Base-by-base conservation (phyloP, 1,284 basidiomycete species). In the Entoloma clypeatum region DNA sequence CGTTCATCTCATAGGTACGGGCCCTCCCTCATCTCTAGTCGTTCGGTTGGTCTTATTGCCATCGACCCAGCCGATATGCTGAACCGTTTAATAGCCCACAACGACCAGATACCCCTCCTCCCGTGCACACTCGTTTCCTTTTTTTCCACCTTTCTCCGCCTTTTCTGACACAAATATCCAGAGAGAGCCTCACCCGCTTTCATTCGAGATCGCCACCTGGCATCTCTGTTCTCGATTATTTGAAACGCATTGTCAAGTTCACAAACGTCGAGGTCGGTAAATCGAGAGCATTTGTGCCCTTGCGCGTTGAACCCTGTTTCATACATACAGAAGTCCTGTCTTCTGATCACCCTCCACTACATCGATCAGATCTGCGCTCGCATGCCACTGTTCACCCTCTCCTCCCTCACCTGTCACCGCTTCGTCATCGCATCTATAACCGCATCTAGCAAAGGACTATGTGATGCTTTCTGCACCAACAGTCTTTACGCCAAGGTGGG, bases 401-500 rank as follows among this genome's bases (percentile, higher is more conserved):
- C 90, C 29, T 95, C 91, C 23, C 77, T 95, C 57, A 97, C 94
- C 22, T 92, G 92, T 56, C 94, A 96, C 67, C 90, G 92, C 41
- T 96, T 96, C 68, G 75, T 94, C 59, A 95, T 95, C 65, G 78
- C 92, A 37, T 79, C 91, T 51, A 83, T 94, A 58, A 80, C 86
- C 27, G 84, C 93, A 41, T 82, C 89, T 43, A 86, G 81, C 64
- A 96, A 97, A 65, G 89, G 90, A 1, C 79, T 95, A 39, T 94
- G 88, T 64, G 93, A 97, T 66, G 79, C 83, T 13, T 96, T 96
- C 62, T 93, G 89, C 67, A 90, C 89, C 32, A 96, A 96, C 62
- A 79, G 78, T 37, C 79, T 92, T 57, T 96, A 96, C 65, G 90
- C 93, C 52, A 88, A 86, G 67, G 92, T 97, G 25, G 93, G 93